Percentiles rank a stretch among this genome's conserved stretches.
These are phyloP conservation scores for Xylariaceae sp. DNA, from an alignment of 2,329 filamentous ascomycete genomes.

Conservation along the genomic window DNA sequence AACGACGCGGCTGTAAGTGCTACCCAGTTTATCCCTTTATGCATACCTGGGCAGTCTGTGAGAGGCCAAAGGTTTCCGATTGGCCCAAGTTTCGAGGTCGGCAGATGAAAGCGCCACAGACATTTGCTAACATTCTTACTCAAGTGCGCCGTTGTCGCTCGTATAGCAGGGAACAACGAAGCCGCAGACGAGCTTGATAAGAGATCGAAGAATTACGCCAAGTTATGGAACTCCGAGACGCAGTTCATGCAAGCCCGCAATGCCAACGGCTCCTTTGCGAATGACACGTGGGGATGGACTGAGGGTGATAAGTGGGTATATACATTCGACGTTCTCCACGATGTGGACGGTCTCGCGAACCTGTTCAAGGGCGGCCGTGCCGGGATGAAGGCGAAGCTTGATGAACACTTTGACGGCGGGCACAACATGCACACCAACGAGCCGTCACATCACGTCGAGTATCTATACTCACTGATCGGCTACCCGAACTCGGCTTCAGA, in stretches of 20 bases:
- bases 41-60: background rate
- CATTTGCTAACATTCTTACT: background rate
- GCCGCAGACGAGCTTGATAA: conserved; percentile 33
- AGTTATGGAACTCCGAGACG: conserved; percentile 41
- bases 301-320: conserved; percentile 50
- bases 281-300: conserved; percentile 44
- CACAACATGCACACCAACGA: conserved; percentile 48
- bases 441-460: conserved; percentile 46
- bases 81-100: background rate
- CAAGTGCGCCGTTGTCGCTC: conserved; percentile 38
- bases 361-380: conserved; percentile 37
- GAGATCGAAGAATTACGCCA: conserved; percentile 40
- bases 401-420: conserved; percentile 42
- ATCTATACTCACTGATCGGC: conserved; percentile 43
- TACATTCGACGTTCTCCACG: conserved; percentile 47
- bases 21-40: background rate
- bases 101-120: no score
- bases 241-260: conserved; percentile 47
- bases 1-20: conserved; percentile 38
- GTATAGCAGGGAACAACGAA: conserved; percentile 34
- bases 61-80: background rate
- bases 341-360: conserved; percentile 38
- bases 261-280: conserved; percentile 43
- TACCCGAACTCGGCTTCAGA: conserved; percentile 38
- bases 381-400: conserved; percentile 40